phyloP scores from a whole-genome alignment of 768 basidiomycete species.

The Obba rivulosa region DNA sequence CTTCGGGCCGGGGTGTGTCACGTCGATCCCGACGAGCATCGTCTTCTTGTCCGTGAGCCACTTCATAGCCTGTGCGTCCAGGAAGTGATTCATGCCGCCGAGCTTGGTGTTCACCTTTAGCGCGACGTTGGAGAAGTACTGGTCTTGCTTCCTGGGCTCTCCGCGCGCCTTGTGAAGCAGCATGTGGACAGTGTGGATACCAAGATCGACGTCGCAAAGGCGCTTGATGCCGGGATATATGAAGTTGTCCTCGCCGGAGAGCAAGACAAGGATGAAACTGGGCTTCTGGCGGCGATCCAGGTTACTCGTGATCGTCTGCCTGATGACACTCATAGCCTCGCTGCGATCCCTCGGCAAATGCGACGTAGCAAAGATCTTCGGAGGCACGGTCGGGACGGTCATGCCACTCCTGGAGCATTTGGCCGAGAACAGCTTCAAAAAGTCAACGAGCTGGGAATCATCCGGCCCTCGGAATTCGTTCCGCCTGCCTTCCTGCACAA shows the following conservation, averaged over 20 bases:
- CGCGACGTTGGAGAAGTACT: constrained; percentile 79
- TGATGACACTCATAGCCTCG: constrained; percentile 39
- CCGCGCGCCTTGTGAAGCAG: constrained; percentile 54
- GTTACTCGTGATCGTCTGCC: constrained; percentile 18
- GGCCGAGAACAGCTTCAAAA: constrained; percentile 47
- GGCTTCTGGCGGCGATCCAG: constrained; percentile 33
- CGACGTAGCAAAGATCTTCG: constrained; percentile 31
- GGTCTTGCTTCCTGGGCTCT: constrained; percentile 55
- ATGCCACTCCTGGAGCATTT: constrained; percentile 64
- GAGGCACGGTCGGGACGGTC: constrained; percentile 31
- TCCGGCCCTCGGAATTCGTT: constrained; percentile 33
- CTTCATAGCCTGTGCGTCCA: constrained; percentile 48
- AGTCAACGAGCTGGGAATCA: constrained; percentile 35
- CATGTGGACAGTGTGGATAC: constrained; percentile 74
- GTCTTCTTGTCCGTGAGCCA: constrained; percentile 68
- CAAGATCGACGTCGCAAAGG: constrained; percentile 68
- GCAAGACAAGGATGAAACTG: constrained; percentile 63
- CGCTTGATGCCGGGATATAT: constrained; percentile 83
- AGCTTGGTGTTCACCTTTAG: constrained; percentile 82
- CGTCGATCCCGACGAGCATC: constrained; percentile 84
- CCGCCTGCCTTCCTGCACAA: constrained; percentile 46
- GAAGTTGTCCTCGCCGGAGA: constrained; percentile 62
- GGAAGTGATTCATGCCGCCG: constrained; percentile 71
- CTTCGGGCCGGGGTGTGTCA: constrained; percentile 71
- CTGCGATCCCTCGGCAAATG: constrained; percentile 32